Conservation (phyloP, 306 rosid species). For the Glycine soja region DNA sequence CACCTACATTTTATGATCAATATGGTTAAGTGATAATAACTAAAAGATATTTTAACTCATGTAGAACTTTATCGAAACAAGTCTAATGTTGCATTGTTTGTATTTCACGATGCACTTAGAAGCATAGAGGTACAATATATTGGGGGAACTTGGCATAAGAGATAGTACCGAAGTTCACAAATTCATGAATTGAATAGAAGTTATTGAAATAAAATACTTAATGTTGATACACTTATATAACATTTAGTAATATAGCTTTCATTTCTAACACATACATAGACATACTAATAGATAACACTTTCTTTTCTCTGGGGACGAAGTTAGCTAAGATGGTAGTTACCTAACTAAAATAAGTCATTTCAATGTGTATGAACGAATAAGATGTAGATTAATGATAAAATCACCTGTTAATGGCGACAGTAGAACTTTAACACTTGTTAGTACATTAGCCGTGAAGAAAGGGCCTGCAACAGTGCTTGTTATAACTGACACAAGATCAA, state of each 20-base stretch:
- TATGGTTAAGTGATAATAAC: conserved; percentile 13
- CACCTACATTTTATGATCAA: conserved; percentile 55
- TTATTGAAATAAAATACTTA: neutral
- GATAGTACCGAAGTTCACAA: conserved; percentile 11
- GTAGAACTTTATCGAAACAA: conserved; percentile 9
- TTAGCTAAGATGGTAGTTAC: neutral
- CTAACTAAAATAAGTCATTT: neutral
- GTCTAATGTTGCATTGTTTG: conserved; percentile 1
- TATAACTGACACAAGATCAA: conserved; percentile 73
- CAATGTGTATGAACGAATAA: neutral
- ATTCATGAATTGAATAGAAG: neutral
- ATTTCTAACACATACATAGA: neutral
- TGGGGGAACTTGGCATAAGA: too few relatives aligned
- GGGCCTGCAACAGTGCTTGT: conserved; percentile 84
- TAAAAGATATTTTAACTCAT: neutral
- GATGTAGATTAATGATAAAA: conserved; percentile 2
- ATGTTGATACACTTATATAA: neutral
- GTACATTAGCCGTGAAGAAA: conserved; percentile 67
- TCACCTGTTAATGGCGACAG: conserved; percentile 76
- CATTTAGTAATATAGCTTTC: conserved; percentile 25
- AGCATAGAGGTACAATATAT: too few relatives aligned
- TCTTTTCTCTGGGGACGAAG: too few relatives aligned
- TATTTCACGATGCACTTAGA: conserved; percentile 15
- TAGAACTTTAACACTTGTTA: conserved; percentile 73
- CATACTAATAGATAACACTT: neutral